Conservation (phyloP, 2,329 filamentous ascomycete genomes). For the Fusarium subtropicale region DNA sequence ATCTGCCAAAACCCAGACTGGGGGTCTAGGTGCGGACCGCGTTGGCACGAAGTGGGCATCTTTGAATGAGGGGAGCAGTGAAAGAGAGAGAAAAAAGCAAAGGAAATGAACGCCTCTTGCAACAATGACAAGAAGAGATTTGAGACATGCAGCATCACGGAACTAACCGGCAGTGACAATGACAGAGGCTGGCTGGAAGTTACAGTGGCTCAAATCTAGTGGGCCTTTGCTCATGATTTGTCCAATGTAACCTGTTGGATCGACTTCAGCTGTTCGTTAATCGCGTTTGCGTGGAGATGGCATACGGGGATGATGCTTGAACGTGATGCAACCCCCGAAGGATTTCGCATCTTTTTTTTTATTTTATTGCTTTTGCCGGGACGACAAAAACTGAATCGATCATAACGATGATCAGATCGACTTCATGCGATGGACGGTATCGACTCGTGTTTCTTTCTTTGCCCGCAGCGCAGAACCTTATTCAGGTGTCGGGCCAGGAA, state of each 20-base stretch:
- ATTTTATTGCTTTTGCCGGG: not conserved
- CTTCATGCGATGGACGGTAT: not conserved
- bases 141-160: not conserved
- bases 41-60: not conserved
- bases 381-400: not conserved
- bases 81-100: not conserved
- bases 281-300: slow-evolving; percentile 16
- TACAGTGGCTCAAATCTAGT: not conserved
- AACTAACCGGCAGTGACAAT: not conserved
- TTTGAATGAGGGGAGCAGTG: not conserved
- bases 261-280: slow-evolving; percentile 30
- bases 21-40: not conserved
- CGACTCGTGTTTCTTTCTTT: not conserved
- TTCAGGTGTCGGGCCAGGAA: slow-evolving; percentile 5
- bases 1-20: slow-evolving; percentile 13
- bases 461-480: not conserved
- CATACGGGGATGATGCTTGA: slow-evolving; percentile 13
- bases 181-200: slow-evolving; percentile 13
- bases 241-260: slow-evolving; percentile 1
- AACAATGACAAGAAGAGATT: slow-evolving; percentile 13
- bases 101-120: not conserved
- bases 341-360: not conserved
- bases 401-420: not conserved
- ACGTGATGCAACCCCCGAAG: not conserved
- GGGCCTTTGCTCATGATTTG: not conserved